phyloP scores from a whole-genome alignment of 2,329 filamentous ascomycete species.

The Fusarium robinianum region DNA sequence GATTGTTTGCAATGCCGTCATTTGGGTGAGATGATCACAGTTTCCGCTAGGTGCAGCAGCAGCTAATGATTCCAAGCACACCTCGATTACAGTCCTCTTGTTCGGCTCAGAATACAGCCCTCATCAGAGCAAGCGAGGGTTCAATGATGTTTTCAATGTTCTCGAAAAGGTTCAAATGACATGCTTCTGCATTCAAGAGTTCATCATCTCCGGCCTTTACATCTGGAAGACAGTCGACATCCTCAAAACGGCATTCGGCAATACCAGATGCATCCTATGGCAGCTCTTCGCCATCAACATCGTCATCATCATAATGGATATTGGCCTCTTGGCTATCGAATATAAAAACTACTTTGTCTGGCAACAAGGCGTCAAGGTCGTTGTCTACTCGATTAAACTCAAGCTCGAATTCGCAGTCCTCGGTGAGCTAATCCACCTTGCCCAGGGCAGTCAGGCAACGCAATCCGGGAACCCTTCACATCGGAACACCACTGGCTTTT shows the following conservation, averaged over 20 bases:
- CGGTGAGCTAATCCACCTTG: constrained; percentile 44
- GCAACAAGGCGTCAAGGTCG: constrained; percentile 43
- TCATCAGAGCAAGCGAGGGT: not conserved
- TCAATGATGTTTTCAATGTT: constrained; percentile 39
- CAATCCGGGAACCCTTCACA: not conserved
- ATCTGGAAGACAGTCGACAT: constrained; percentile 9
- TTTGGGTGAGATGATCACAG: constrained; percentile 40
- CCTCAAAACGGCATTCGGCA: constrained; percentile 19
- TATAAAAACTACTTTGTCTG: constrained; percentile 38
- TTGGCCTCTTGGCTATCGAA: constrained; percentile 42
- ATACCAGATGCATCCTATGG: constrained; percentile 16
- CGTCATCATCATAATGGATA: constrained; percentile 49
- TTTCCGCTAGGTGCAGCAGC: fast-evolving
- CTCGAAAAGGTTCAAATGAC: not conserved
- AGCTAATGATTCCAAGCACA: constrained; percentile 41
- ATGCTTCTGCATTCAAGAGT: not conserved
- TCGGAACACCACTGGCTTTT: not conserved
- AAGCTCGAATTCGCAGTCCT: constrained; percentile 45
- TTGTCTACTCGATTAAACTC: constrained; percentile 45
- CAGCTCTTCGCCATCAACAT: constrained; percentile 44
- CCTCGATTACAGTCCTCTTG: constrained; percentile 58
- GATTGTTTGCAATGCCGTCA: constrained; percentile 58
- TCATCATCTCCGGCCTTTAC: not conserved
- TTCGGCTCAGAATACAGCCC: constrained; percentile 51
- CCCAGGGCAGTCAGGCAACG: constrained; percentile 22